Evolutionary conservation across 257 asterid genomes (phyloP).

Genomic region (Solanum bulbocastanum): DNA sequence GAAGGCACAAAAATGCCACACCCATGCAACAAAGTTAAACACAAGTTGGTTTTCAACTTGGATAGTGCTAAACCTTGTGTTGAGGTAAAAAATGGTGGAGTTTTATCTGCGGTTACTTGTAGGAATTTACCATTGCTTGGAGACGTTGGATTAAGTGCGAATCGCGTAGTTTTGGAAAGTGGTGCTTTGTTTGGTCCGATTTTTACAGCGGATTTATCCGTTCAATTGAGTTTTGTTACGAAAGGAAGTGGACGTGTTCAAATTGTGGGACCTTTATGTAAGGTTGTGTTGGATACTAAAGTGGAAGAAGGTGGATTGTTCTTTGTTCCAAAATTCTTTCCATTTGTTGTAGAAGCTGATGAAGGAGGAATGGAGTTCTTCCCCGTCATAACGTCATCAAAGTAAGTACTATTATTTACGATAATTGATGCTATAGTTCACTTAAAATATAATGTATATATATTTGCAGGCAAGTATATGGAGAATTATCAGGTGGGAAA

Average conservation of each 20-base stretch:
- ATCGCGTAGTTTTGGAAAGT: constrained; percentile 6
- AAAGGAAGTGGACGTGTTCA: constrained; percentile 30
- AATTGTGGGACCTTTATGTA: constrained; percentile 26
- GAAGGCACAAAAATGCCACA: constrained; percentile 10
- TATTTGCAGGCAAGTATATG: constrained; percentile 15
- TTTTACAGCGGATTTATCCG: constrained; percentile 11
- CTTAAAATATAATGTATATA: not conserved
- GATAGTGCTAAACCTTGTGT: not conserved
- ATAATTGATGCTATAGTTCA: too few species aligned
- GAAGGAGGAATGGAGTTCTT: constrained; percentile 26
- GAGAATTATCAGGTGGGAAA: constrained; percentile 10
- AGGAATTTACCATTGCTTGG: constrained; percentile 7
- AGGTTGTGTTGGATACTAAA: constrained; percentile 7
- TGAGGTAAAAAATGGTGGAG: not conserved
- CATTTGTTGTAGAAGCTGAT: constrained; percentile 9
- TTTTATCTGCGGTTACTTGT: not conserved
- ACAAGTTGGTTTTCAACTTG: not conserved
- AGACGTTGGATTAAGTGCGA: constrained; percentile 16
- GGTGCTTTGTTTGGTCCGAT: constrained; percentile 8
- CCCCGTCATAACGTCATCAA: constrained; percentile 15
- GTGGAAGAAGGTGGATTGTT: constrained; percentile 17
- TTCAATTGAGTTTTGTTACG: constrained; percentile 9
- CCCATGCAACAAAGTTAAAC: not conserved
- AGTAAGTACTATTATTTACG: constrained; percentile 7
- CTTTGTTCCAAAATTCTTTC: constrained; percentile 32